phyloP scores from a whole-genome alignment of 2,329 filamentous ascomycete genomes.

The Talaromyces funiculosus region DNA sequence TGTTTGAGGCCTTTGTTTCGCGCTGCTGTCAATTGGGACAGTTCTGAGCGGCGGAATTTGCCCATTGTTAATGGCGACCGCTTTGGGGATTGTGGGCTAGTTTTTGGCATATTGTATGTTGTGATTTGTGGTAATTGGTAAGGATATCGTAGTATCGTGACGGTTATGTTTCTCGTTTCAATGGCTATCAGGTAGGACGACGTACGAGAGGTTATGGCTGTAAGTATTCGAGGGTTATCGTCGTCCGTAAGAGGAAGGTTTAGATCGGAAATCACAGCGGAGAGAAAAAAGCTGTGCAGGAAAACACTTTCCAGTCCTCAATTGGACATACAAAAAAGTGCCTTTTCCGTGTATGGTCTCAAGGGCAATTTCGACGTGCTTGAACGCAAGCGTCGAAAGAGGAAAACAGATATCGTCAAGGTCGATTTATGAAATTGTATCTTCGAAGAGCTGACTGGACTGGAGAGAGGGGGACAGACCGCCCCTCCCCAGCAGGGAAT shows the following conservation, averaged over 20 bases:
- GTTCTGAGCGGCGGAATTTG: slow-evolving; percentile 22
- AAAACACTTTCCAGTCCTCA: slow-evolving; percentile 34
- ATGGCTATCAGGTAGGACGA: not conserved
- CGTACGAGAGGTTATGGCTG: not conserved
- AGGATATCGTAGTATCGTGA: not conserved
- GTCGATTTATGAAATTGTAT: slow-evolving; percentile 44
- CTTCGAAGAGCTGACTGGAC: slow-evolving; percentile 76
- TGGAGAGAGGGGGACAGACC: slow-evolving; percentile 47
- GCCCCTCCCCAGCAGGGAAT: slow-evolving; percentile 70
- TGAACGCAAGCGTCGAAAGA: slow-evolving; percentile 42
- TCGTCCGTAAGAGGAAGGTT: not conserved
- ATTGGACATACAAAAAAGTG: slow-evolving; percentile 29
- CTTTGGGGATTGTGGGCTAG: slow-evolving; percentile 22
- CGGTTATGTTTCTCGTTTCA: not conserved
- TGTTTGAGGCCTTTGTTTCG: slow-evolving; percentile 20
- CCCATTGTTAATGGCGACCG: slow-evolving; percentile 22
- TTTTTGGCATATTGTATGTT: slow-evolving; percentile 22
- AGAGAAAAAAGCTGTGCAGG: slow-evolving; percentile 10
- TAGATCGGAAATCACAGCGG: not conserved
- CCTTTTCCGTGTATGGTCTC: slow-evolving; percentile 35
- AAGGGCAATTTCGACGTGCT: slow-evolving; percentile 58
- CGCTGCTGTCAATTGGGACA: slow-evolving; percentile 19
- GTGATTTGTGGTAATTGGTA: not conserved
- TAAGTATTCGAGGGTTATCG: not conserved
- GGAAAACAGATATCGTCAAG: slow-evolving; percentile 50